Conservation (phyloP, 2,329 filamentous ascomycete genomes). For the Talaromyces sp. region DNA sequence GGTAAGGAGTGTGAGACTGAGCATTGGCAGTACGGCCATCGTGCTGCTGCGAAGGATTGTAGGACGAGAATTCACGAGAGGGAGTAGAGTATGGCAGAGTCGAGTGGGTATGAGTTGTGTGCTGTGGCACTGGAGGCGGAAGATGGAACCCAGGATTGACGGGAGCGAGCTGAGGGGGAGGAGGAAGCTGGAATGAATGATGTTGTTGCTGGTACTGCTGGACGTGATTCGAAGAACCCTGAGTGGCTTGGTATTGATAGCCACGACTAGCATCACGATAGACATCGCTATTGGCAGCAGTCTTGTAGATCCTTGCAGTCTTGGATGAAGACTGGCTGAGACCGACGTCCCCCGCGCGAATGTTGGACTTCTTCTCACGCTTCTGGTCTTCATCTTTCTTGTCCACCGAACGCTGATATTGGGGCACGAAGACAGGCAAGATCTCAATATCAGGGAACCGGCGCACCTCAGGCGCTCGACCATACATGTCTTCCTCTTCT, state of each 20-base stretch:
- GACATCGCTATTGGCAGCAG: neutral
- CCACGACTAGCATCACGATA: neutral
- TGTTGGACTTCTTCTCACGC: neutral
- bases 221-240: neutral
- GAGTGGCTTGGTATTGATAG: neutral
- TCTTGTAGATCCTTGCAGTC: neutral
- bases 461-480: neutral
- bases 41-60: neutral
- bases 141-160: neutral
- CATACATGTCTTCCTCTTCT: conserved; percentile 4
- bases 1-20: neutral
- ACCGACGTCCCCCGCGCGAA: neutral
- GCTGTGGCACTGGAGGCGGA: neutral
- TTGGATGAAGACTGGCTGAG: neutral
- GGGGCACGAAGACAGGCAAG: conserved; percentile 32
- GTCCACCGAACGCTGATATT: conserved; percentile 20
- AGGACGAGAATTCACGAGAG: neutral
- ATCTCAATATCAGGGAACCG: conserved; percentile 44
- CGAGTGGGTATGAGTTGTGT: neutral
- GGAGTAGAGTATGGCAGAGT: neutral
- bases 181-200: neutral
- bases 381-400: conserved; percentile 13
- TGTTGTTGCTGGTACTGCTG: neutral
- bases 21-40: neutral
- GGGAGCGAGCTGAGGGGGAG: neutral